phyloP scores from a whole-genome alignment of 768 basidiomycete genomes.

The Leccinum ochraceum region DNA sequence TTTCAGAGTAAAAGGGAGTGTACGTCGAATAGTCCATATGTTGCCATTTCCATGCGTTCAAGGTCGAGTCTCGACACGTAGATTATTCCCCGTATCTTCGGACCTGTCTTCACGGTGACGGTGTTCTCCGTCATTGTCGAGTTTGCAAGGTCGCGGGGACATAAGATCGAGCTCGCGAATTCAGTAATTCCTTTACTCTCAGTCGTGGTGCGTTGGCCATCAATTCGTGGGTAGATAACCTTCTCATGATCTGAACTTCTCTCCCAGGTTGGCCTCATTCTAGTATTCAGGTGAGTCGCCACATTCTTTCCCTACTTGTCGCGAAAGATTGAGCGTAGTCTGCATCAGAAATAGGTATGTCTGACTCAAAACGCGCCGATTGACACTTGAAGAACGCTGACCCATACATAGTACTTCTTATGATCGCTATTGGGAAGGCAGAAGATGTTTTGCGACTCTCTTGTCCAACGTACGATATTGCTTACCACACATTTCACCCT shows the following conservation, averaged over 20 bases:
- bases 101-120: constrained; percentile 84
- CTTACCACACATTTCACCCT: neutral
- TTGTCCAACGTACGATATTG: constrained; percentile 53
- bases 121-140: constrained; percentile 65
- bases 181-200: constrained; percentile 86
- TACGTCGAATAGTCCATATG: constrained; percentile 38
- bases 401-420: constrained; percentile 65
- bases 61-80: constrained; percentile 27
- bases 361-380: neutral
- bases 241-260: constrained; percentile 1
- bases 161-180: constrained; percentile 68
- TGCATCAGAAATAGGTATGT: constrained; percentile 62
- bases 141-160: constrained; percentile 59
- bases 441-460: constrained; percentile 77
- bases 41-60: constrained; percentile 9
- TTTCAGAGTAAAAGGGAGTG: constrained; percentile 79
- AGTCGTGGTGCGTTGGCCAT: constrained; percentile 69
- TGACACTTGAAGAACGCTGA: neutral
- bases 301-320: neutral
- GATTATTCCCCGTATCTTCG: constrained; percentile 71
- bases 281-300: constrained; percentile 73
- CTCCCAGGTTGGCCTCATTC: constrained; percentile 76
- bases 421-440: constrained; percentile 86
- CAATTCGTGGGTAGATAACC: neutral
- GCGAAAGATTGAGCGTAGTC: neutral